A percentile compares a stretch with the other conserved stretches of the same genome.
Conservation (phyloP, 345 rosid genomes). For the Linum usitatissimum region DNA sequence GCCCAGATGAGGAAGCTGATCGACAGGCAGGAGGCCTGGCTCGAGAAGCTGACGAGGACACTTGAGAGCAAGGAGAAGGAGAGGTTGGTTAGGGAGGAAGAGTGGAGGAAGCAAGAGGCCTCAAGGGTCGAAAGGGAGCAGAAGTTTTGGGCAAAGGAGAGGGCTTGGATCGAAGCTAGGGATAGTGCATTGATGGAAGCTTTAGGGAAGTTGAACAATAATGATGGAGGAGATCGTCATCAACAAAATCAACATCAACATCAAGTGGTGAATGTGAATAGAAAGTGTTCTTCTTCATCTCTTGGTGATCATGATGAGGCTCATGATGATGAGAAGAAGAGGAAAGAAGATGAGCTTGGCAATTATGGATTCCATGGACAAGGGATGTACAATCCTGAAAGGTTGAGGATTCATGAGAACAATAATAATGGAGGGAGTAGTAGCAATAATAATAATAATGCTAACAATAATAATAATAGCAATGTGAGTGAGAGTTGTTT, state of each 20-base stretch:
- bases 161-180: conserved; percentile 84
- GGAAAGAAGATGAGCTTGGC: not conserved
- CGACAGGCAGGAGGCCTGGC: conserved; percentile 84
- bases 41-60: conserved; percentile 63
- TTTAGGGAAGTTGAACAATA: not conserved
- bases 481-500: no score
- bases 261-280: not conserved
- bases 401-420: conserved; percentile 1
- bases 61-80: conserved; percentile 76
- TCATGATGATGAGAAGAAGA: not conserved
- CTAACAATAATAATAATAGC: no score
- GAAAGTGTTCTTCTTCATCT: not conserved
- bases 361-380: not conserved
- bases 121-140: conserved; percentile 58
- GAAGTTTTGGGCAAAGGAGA: conserved; percentile 76
- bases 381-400: not conserved
- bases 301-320: not conserved
- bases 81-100: conserved; percentile 64
- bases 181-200: conserved; percentile 78
- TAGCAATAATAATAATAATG: no score
- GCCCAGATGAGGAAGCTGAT: conserved; percentile 63
- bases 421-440: no score
- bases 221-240: not conserved
- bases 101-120: conserved; percentile 69
- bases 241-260: no score